Base-by-base conservation (phyloP, 805 yeast genomes). In the Kuraishia piskuri region DNA sequence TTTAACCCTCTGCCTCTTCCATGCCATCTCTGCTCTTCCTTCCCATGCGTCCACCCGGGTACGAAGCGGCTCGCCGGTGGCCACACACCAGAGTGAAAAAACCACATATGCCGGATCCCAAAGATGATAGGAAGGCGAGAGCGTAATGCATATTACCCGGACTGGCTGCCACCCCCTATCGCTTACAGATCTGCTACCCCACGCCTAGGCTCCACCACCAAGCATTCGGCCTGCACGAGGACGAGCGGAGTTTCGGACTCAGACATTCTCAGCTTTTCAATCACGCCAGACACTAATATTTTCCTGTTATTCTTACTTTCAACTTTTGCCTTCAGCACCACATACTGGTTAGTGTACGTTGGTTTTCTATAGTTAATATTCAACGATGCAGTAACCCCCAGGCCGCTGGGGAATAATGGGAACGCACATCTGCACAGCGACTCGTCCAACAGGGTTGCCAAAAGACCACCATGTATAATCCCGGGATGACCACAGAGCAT, bases 361-460 rank as follows among this genome's bases (percentile, higher is more conserved):
- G 74, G 71, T 49, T 53, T 59, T 24, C 59, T 31, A 57, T 78
- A 79, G 53, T 74, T 68, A 7, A 79, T 71, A 3, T 71, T 59
- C 40, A 79, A 63, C 36, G 63, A 67, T 1, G 77, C 82, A 6
- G 84, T 79, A n/a, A 78, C 80, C 9, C 83, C 83, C 51, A 68
- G 69, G 49, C 70, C 68, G 10, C 72, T 66, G 0, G 78, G 78
- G 21, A 79, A 69, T 20, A 68, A 57, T 2, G 82, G 75, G 56
- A 79, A 72, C 19, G 78, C 82, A 50, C 78, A 76, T n/a, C 72
- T 61, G 54, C 80, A 78, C 51, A 79, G 68, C 2, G 75, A 79
- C 59, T 79, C 84, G 58, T 79, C 84, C 10, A 79, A 61, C 7
- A 79, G 65, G 3, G 83, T 77, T 3, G 82, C 73, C n/a, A 77